Base-by-base conservation (phyloP, 1,284 basidiomycete species). In the Schizophyllum amplum region DNA sequence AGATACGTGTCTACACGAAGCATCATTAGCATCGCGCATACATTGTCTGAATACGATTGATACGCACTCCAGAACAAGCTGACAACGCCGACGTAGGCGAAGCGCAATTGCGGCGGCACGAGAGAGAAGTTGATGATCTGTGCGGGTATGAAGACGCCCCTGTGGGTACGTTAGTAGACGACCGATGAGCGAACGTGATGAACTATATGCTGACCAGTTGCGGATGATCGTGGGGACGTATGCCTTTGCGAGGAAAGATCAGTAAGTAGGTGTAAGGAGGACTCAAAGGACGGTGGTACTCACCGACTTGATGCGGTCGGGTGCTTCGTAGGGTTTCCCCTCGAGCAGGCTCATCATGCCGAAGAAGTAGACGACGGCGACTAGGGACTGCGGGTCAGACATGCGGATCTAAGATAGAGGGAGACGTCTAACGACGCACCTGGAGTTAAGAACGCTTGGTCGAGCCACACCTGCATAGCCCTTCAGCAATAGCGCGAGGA, bases 51-150 rank as follows among this genome's bases (percentile, higher is more conserved):
- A 33, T 33, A 13, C 27, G 27, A 33, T 13, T 6, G 47, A 49
- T 7, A 80, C 84, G 55, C 65, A 90, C 87, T 94, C 92, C 91
- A 94, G 72, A 92, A 90, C 55, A 94, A 75, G 59, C 86, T 87
- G 56, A 94, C 90, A 15, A 87, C 79, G 65, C 91, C 83, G 24
- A 92, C 80, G 21, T 87, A 76, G 5, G 87, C 76, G 59, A 94
- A 84, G n/a, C 91, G 83, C 56, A 92, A 75, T 64, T 93, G 91
- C 4, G 79, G 80, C 0, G 92, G 92, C 0, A 94, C 80, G 54
- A 94, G 23, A 13, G 83, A 74, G 65, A 94, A 94, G 73, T 94
- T 94, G 74, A 92, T 73, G 56, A 90, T 68, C 67, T 94, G 91
- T 0, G 90, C 83, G 0, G 92, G 92, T 50, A 86, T 78, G 67